These are phyloP conservation scores for Phoma herbarum DNA, from an alignment of 2,329 filamentous ascomycete species.

Conservation along the genomic window DNA sequence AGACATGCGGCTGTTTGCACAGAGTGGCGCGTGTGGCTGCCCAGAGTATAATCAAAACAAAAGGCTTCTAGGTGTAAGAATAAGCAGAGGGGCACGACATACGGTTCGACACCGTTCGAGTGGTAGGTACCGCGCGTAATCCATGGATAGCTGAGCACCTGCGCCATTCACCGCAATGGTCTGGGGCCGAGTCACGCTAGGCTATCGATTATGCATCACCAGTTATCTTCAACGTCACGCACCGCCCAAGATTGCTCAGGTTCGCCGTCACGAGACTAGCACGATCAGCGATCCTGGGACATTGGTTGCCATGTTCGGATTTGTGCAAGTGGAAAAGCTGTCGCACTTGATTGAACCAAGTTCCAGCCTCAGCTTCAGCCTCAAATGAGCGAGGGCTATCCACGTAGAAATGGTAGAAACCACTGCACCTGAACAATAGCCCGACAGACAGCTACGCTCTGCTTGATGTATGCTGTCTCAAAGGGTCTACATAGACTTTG, in stretches of 20 bases:
- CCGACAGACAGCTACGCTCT: neutral
- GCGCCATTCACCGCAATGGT: conserved; percentile 9
- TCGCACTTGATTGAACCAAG: neutral
- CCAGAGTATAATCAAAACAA: conserved; percentile 1
- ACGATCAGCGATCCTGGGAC: neutral
- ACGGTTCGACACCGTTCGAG: conserved; percentile 9
- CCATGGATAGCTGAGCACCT: conserved; percentile 9
- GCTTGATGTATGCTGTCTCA: too few species aligned
- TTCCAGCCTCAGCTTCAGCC: neutral
- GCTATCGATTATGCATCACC: conserved; percentile 32
- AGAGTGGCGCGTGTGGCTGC: conserved; percentile 16
- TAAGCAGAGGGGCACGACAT: conserved; percentile 18
- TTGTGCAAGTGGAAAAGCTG: neutral
- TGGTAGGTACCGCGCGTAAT: conserved; percentile 5
- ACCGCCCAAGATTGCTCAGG: neutral
- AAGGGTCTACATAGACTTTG: neutral
- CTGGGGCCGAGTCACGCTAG: conserved; percentile 14
- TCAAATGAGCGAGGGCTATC: neutral
- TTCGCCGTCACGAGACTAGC: conserved; percentile 13
- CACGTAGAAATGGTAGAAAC: neutral
- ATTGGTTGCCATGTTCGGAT: neutral
- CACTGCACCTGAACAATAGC: neutral
- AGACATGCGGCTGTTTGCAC: conserved; percentile 38
- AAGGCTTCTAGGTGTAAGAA: conserved; percentile 6
- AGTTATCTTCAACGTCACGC: conserved; percentile 20